A percentile compares a stretch with the other conserved stretches of the same genome.
Evolutionary conservation across 2,329 filamentous ascomycete species (phyloP).

Genomic region (Xylaria sp.): DNA sequence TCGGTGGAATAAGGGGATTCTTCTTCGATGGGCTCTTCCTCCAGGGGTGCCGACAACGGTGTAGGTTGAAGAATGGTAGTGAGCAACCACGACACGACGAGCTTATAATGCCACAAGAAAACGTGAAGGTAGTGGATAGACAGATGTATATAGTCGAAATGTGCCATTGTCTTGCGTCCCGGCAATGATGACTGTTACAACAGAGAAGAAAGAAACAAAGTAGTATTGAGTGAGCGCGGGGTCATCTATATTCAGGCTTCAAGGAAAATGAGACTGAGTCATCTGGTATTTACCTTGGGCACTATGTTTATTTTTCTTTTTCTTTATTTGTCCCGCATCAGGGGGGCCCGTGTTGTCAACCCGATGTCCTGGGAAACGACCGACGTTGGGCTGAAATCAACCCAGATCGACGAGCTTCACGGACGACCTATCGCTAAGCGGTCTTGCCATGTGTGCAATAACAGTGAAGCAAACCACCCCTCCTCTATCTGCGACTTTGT

Average conservation of each 20-base stretch:
- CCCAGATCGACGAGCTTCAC: slow-evolving; percentile 2
- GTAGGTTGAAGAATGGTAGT: not conserved
- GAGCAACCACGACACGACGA: slow-evolving; percentile 10
- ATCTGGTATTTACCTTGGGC: not conserved
- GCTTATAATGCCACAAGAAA: slow-evolving; percentile 11
- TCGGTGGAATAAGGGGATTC: slow-evolving; percentile 5
- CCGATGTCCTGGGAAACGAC: not conserved
- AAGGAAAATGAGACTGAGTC: slow-evolving; percentile 8
- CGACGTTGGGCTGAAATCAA: slow-evolving; percentile 14
- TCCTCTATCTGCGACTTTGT: not conserved
- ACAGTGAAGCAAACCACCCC: slow-evolving; percentile 1
- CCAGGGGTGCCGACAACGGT: not conserved
- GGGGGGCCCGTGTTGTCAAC: slow-evolving; percentile 4
- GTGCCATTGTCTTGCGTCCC: slow-evolving; percentile 8
- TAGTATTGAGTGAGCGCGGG: slow-evolving; percentile 1
- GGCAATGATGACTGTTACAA: not conserved
- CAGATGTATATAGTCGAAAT: slow-evolving; percentile 7
- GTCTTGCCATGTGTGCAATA: slow-evolving; percentile 5
- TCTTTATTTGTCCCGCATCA: no score
- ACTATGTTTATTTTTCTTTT: no score
- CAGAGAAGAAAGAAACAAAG: not conserved
- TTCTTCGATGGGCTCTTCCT: not conserved
- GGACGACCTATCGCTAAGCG: slow-evolving; percentile 10
- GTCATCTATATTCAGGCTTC: slow-evolving; percentile 4
- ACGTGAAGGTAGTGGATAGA: slow-evolving; percentile 8